Percentiles rank a stretch among this genome's conserved stretches.
Evolutionary conservation across 345 rosid genomes (phyloP).

Genomic region (Erysimum cheiranthoides): DNA sequence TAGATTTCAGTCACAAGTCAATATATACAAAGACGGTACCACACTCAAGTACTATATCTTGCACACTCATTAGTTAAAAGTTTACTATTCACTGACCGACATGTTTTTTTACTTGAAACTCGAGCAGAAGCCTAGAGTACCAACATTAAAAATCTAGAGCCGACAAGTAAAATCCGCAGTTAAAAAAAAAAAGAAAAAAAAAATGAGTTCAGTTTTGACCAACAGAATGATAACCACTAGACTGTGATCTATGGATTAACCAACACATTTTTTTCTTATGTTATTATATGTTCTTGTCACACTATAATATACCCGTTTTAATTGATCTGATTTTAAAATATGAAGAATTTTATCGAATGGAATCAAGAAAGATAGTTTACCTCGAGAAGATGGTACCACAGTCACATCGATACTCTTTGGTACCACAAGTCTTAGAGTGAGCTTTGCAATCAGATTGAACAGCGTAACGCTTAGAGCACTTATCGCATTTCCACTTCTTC

Average conservation of each 20-base stretch:
- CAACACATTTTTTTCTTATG: background rate
- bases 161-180: slow-evolving; percentile 26
- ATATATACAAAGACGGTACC: slow-evolving; percentile 26
- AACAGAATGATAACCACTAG: slow-evolving; percentile 6
- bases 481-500: slow-evolving; percentile 85
- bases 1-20: slow-evolving; percentile 40
- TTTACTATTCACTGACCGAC: slow-evolving; percentile 47
- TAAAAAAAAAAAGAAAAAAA: background rate
- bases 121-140: slow-evolving; percentile 28
- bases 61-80: slow-evolving; percentile 3
- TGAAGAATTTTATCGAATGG: background rate
- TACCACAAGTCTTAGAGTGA: slow-evolving; percentile 73
- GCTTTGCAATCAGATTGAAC: slow-evolving; percentile 95
- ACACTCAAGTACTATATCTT: slow-evolving; percentile 25
- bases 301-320: background rate
- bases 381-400: slow-evolving; percentile 88
- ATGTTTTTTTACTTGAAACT: slow-evolving; percentile 38
- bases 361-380: slow-evolving; percentile 45
- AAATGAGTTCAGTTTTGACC: background rate
- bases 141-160: slow-evolving; percentile 36
- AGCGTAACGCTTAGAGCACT: slow-evolving; percentile 75
- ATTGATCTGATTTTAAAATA: background rate
- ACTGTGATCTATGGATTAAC: background rate
- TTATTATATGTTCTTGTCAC: background rate
- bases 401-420: slow-evolving; percentile 75